These are phyloP conservation scores for Rhizopogon roseolus DNA, from an alignment of 768 basidiomycete species.

Conservation along the genomic window DNA sequence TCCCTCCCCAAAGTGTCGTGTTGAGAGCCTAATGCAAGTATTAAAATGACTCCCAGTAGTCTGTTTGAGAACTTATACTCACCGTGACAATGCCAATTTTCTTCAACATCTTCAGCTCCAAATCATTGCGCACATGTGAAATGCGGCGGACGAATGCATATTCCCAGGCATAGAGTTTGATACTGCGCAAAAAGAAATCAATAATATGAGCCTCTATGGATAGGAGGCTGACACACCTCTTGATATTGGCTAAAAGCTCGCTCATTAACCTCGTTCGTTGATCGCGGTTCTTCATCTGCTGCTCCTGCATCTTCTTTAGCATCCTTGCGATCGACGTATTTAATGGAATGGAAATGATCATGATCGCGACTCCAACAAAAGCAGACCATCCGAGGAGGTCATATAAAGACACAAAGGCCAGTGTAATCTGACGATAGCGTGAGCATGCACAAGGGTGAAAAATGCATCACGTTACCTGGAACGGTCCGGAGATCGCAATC, in stretches of 20 bases:
- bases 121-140: slow-evolving; percentile 73
- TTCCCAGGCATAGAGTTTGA: slow-evolving; percentile 95
- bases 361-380: slow-evolving; percentile 84
- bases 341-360: slow-evolving; percentile 77
- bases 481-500: slow-evolving; percentile 80
- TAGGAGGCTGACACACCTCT: slow-evolving; percentile 42
- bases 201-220: not conserved
- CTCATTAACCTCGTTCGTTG: slow-evolving; percentile 83
- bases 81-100: slow-evolving; percentile 78
- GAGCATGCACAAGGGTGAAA: not conserved
- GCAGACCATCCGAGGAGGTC: slow-evolving; percentile 88
- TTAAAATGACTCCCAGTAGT: not conserved
- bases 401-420: slow-evolving; percentile 90
- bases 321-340: slow-evolving; percentile 69
- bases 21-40: slow-evolving; percentile 45
- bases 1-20: slow-evolving; percentile 60
- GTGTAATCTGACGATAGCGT: slow-evolving; percentile 48
- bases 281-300: slow-evolving; percentile 94
- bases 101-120: slow-evolving; percentile 75
- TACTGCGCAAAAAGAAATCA: slow-evolving; percentile 35
- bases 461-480: slow-evolving; percentile 51
- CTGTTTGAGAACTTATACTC: slow-evolving; percentile 12
- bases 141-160: slow-evolving; percentile 80
- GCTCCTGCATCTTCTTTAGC: slow-evolving; percentile 71
- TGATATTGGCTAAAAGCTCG: slow-evolving; percentile 90